Percentiles rank a stretch among this genome's conserved stretches.
phyloP scores from a whole-genome alignment of 768 basidiomycete genomes.

The Amanita rubescens region DNA sequence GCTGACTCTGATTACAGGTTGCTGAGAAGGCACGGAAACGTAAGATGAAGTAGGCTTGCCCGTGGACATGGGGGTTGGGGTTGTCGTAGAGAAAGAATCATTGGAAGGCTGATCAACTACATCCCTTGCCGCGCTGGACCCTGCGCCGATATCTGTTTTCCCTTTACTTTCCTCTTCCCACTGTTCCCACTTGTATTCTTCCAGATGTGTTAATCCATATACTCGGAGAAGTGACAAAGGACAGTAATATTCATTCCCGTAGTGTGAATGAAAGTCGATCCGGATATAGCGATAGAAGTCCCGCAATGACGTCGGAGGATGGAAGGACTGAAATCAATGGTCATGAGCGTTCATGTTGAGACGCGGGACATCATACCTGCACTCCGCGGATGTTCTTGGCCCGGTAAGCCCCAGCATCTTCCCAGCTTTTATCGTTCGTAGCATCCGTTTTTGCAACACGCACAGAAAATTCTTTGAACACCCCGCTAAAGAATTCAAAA shows the following conservation, averaged over 20 bases:
- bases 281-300: conserved; percentile 93
- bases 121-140: not conserved
- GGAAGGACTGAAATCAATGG: conserved; percentile 51
- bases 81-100: not conserved
- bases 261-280: conserved; percentile 89
- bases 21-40: not conserved
- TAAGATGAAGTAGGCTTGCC: not conserved
- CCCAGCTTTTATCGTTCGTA: conserved; percentile 56
- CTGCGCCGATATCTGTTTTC: conserved; percentile 18
- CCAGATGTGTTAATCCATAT: conserved; percentile 93
- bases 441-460: conserved; percentile 81
- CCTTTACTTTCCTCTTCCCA: conserved; percentile 68
- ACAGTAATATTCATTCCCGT: conserved; percentile 94
- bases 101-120: not conserved
- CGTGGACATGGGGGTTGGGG: not conserved
- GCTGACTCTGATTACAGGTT: not conserved
- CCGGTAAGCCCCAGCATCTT: conserved; percentile 64
- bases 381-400: conserved; percentile 91
- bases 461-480: conserved; percentile 87
- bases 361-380: conserved; percentile 49
- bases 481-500: conserved; percentile 96
- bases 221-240: conserved; percentile 89
- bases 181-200: conserved; percentile 89
- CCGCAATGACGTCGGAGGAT: conserved; percentile 59
- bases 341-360: not conserved